Percentiles rank a stretch among this genome's conserved stretches.
These are phyloP conservation scores for Vigna trinervia DNA, from an alignment of 306 rosid genomes.

Conservation along the genomic window DNA sequence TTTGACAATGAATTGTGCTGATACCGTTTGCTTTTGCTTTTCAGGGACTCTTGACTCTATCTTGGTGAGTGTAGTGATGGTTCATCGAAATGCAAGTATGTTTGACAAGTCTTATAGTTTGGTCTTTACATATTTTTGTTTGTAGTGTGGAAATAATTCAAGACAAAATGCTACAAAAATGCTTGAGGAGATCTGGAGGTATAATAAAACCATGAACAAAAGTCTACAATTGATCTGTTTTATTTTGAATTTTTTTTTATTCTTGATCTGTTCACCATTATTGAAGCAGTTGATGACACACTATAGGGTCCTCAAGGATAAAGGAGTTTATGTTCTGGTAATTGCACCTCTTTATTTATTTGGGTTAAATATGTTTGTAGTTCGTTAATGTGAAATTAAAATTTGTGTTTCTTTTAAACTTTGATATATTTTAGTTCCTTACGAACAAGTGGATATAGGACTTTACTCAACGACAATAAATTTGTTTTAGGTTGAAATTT, in stretches of 20 bases:
- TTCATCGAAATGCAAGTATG: slow-evolving; percentile 35
- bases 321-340: slow-evolving; percentile 93
- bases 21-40: slow-evolving; percentile 40
- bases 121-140: slow-evolving; percentile 45
- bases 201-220: slow-evolving; percentile 50
- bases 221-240: slow-evolving; percentile 35
- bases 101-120: slow-evolving; percentile 10
- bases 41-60: slow-evolving; percentile 94
- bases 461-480: no score
- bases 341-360: slow-evolving; percentile 28
- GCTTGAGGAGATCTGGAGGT: slow-evolving; percentile 96
- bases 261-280: slow-evolving; percentile 84
- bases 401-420: no score
- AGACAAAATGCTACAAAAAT: slow-evolving; percentile 68
- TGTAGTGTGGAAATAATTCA: slow-evolving; percentile 81
- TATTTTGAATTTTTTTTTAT: slow-evolving; percentile 51
- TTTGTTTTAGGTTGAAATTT: no score
- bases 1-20: slow-evolving; percentile 28
- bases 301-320: slow-evolving; percentile 94
- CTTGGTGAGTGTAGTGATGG: slow-evolving; percentile 60
- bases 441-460: no score
- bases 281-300: slow-evolving; percentile 94
- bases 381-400: no score
- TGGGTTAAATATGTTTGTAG: no score
- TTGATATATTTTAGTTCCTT: no score